Conservation (phyloP, 2,329 filamentous ascomycete genomes). For the Exophiala sp. region DNA sequence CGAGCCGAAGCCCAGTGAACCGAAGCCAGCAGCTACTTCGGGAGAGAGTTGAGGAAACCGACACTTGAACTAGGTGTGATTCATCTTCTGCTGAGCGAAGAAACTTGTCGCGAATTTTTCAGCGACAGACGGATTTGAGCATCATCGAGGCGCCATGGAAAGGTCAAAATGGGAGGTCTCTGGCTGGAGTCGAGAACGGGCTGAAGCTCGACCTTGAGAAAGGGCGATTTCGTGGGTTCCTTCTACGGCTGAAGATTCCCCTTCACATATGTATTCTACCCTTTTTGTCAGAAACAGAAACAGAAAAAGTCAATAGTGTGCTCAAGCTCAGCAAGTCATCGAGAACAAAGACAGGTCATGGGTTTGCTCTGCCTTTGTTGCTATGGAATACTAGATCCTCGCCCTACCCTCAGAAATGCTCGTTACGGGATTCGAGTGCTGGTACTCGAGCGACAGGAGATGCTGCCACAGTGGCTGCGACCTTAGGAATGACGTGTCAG, state of each 20-base stretch:
- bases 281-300: slow-evolving; percentile 17
- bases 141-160: slow-evolving; percentile 23
- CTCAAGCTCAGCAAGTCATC: neutral
- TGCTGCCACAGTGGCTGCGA: no score
- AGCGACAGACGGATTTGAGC: slow-evolving; percentile 19
- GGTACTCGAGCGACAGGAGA: no score
- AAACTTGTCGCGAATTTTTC: slow-evolving; percentile 7
- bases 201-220: slow-evolving; percentile 1
- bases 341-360: neutral
- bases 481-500: no score
- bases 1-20: slow-evolving; percentile 36
- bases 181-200: slow-evolving; percentile 12
- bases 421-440: no score
- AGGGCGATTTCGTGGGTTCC: neutral
- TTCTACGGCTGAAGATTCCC: slow-evolving; percentile 4
- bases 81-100: slow-evolving; percentile 8
- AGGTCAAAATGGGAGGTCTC: slow-evolving; percentile 16
- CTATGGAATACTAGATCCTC: no score
- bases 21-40: slow-evolving; percentile 21
- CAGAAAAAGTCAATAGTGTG: slow-evolving; percentile 6
- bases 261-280: slow-evolving; percentile 24
- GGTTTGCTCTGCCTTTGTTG: neutral
- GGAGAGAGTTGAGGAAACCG: slow-evolving; percentile 14
- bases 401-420: no score
- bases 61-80: slow-evolving; percentile 2